Percentiles rank a stretch among this genome's conserved stretches.
These are phyloP conservation scores for Penicillium italicum DNA, from an alignment of 2,329 filamentous ascomycete species.

Conservation along the genomic window DNA sequence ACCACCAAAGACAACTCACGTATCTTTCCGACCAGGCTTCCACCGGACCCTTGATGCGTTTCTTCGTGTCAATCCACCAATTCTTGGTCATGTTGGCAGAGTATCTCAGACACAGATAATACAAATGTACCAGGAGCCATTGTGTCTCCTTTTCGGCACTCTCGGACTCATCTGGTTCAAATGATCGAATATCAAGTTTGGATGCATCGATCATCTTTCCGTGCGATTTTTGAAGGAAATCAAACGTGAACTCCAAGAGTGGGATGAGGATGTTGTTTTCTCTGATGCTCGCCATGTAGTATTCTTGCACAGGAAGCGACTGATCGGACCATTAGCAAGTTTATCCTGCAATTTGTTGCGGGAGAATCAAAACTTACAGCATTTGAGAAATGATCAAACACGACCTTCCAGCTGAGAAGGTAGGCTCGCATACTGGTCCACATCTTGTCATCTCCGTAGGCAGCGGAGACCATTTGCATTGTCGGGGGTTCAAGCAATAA, in stretches of 20 bases:
- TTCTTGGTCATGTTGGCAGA: constrained; percentile 72
- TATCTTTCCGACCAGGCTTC: constrained; percentile 82
- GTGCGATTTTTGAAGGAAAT: constrained; percentile 74
- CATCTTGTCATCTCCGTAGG: constrained; percentile 61
- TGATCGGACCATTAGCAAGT: constrained; percentile 29
- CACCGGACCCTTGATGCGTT: constrained; percentile 72
- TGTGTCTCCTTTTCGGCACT: constrained; percentile 69
- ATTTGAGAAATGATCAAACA: constrained; percentile 79
- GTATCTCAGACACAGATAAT: constrained; percentile 75
- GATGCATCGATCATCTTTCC: constrained; percentile 67
- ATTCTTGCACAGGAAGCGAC: constrained; percentile 75
- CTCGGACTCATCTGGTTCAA: constrained; percentile 59
- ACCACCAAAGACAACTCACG: constrained; percentile 61
- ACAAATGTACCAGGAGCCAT: constrained; percentile 80
- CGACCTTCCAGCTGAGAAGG: constrained; percentile 80
- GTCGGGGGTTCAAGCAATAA: constrained; percentile 75
- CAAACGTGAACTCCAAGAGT: constrained; percentile 75
- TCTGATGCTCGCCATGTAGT: constrained; percentile 77
- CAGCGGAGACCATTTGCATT: constrained; percentile 62
- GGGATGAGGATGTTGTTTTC: constrained; percentile 64
- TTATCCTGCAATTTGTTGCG: background rate
- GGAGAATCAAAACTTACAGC: constrained; percentile 46
- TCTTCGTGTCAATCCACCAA: constrained; percentile 81
- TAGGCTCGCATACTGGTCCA: constrained; percentile 72
- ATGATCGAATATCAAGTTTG: constrained; percentile 66